Conservation (phyloP, 495 filamentous ascomycete genomes). For the Neurospora sp. region DNA sequence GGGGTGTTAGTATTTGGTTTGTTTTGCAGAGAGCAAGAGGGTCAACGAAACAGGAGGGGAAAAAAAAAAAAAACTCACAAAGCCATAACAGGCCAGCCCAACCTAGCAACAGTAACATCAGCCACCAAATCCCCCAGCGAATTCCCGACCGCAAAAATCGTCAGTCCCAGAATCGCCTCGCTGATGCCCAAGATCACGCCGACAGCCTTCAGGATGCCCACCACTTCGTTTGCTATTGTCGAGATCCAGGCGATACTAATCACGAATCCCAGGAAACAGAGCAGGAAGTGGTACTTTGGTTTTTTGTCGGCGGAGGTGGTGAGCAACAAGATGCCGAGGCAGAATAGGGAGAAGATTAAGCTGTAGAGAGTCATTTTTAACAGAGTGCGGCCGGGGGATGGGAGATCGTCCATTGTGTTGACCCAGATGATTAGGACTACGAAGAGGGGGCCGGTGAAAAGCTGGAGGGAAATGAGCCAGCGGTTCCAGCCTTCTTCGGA, state of each 20-base stretch:
- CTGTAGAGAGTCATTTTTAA: slow-evolving; percentile 56
- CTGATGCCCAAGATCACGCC: slow-evolving; percentile 89
- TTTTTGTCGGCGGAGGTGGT: slow-evolving; percentile 49
- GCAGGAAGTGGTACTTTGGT: slow-evolving; percentile 57
- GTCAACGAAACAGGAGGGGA: not conserved
- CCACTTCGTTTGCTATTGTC: slow-evolving; percentile 91
- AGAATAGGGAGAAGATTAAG: slow-evolving; percentile 57
- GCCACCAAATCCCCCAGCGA: slow-evolving; percentile 91
- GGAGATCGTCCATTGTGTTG: slow-evolving; percentile 45
- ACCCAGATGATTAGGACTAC: slow-evolving; percentile 68
- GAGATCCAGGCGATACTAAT: slow-evolving; percentile 94
- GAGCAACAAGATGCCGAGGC: slow-evolving; percentile 51
- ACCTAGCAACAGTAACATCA: slow-evolving; percentile 82
- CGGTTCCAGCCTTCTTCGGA: slow-evolving; percentile 59
- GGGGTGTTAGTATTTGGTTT: too few species aligned
- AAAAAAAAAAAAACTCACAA: slow-evolving; percentile 38
- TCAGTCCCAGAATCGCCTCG: slow-evolving; percentile 91
- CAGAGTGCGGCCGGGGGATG: slow-evolving; percentile 31
- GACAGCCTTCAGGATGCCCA: slow-evolving; percentile 86
- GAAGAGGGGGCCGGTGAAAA: slow-evolving; percentile 83
- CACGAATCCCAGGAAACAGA: slow-evolving; percentile 84
- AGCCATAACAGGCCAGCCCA: slow-evolving; percentile 97
- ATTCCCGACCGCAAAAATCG: slow-evolving; percentile 94
- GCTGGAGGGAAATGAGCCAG: slow-evolving; percentile 77
- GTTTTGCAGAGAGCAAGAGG: too few species aligned